phyloP scores from a whole-genome alignment of 805 yeast genomes.

The Candida ipomoeae region DNA sequence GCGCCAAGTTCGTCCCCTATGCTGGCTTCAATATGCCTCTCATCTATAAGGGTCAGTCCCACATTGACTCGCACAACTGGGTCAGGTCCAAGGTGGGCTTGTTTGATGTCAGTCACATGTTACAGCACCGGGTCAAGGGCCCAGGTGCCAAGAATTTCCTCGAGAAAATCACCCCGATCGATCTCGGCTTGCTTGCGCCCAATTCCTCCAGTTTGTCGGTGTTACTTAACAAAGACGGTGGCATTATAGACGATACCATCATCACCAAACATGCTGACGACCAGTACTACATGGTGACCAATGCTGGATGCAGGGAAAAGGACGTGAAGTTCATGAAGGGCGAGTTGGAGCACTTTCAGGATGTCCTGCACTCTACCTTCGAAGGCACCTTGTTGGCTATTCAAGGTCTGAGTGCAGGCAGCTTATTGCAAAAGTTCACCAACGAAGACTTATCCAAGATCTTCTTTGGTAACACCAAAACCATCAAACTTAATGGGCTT shows the following conservation, averaged over 20 bases:
- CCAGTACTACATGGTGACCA: conserved; percentile 83
- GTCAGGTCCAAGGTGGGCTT: conserved; percentile 83
- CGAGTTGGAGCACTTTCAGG: conserved; percentile 41
- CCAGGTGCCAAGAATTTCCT: conserved; percentile 61
- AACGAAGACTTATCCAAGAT: conserved; percentile 53
- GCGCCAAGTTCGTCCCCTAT: conserved; percentile 91
- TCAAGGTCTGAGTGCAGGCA: conserved; percentile 88
- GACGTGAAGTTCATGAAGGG: conserved; percentile 62
- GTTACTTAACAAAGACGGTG: conserved; percentile 63
- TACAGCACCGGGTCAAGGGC: conserved; percentile 81
- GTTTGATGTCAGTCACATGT: conserved; percentile 96
- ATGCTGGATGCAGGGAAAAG: conserved; percentile 89
- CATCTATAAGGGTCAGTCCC: conserved; percentile 76
- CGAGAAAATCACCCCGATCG: conserved; percentile 85
- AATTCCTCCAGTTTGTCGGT: conserved; percentile 74
- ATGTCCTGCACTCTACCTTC: conserved; percentile 43
- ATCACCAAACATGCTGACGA: conserved; percentile 80
- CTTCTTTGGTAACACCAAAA: conserved; percentile 69
- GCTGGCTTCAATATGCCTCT: conserved; percentile 98
- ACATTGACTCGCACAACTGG: conserved; percentile 93
- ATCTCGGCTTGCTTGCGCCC: conserved; percentile 52
- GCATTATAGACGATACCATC: conserved; percentile 91
- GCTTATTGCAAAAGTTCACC: conserved; percentile 61
- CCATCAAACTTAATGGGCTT: conserved; percentile 40
- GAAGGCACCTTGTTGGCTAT: conserved; percentile 80